phyloP scores from a whole-genome alignment of 257 asterid species.

The Misopates orontium region DNA sequence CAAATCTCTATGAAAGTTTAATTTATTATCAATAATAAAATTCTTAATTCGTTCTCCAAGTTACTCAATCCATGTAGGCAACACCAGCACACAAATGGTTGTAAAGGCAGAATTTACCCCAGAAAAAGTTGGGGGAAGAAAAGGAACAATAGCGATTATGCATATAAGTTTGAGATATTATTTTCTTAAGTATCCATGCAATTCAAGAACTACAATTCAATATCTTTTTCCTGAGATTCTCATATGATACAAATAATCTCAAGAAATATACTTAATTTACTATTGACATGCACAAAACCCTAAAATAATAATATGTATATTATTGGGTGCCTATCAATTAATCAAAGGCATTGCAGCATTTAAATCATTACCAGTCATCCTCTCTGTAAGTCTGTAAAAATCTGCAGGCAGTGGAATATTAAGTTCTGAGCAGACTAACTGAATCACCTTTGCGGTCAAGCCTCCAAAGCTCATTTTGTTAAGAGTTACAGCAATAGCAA shows the following conservation, averaged over 20 bases:
- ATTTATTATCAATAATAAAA: too few species aligned
- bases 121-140: too few species aligned
- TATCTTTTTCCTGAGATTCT: background rate
- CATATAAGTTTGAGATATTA: too few species aligned
- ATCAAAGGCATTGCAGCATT: constrained; percentile 56
- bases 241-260: background rate
- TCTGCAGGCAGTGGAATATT: constrained; percentile 76
- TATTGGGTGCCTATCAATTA: constrained; percentile 40
- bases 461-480: constrained; percentile 83
- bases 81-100: too few species aligned
- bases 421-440: constrained; percentile 85
- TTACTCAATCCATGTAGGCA: too few species aligned
- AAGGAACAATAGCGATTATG: too few species aligned
- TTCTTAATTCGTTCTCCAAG: too few species aligned
- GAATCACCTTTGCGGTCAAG: constrained; percentile 75
- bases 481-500: constrained; percentile 74
- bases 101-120: too few species aligned
- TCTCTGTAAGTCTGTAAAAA: constrained; percentile 51
- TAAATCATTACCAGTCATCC: constrained; percentile 40
- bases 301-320: background rate
- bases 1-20: too few species aligned
- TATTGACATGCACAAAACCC: background rate
- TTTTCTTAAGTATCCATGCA: background rate
- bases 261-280: background rate
- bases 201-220: background rate